Evolutionary conservation across 2,329 filamentous ascomycete species (phyloP), one percentile per base, ranked within the genome.

Genomic region (Metarhizium sp.): DNA sequence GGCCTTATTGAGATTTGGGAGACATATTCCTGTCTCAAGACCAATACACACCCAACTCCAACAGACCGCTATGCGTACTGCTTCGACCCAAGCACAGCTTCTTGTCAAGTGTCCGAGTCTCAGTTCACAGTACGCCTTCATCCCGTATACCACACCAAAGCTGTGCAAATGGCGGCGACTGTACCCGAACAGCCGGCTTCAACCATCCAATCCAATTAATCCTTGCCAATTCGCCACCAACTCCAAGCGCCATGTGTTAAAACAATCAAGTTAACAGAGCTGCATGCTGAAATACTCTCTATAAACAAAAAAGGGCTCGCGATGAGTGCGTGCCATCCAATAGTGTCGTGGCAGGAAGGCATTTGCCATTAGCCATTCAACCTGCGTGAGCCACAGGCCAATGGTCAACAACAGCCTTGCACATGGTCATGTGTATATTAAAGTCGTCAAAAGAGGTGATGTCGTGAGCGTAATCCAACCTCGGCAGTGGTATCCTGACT

Each of bases 241-340:
- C 71, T 72, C 71, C 71, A 62, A 71, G 69, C 71, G 71, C 71
- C 71, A 59, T 69, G 66, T 69, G 64, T 64, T 7, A 71, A 66
- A 65, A 63, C 63, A 67, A 65, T 53, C 56, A 55, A 52, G 51
- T 42, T 61, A 67, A 63, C 63, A 68, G 58, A 54, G 61, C 61
- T 59, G 58, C 60, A 63, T 71, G 67, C 66, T 67, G 61, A 63
- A 65, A 69, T 66, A 70, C 64, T 66, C 48, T 54, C 46, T 61
- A 64, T 60, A 66, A 64, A 69, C 67, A 63, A 45, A 64, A 59
- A 65, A 63, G 67, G 64, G 63, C 62, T 66, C 64, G 66, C 36
- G 51, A 40, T 29, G 34, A 32, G 38, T 47, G 34, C 4, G 42
- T 45, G 52, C 47, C 14, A 38, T 46, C 58, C 50, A 46, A 50